Evolutionary conservation across 2,329 filamentous ascomycete genomes (phyloP), one percentile per base, ranked within the genome.

Genomic region (Fusarium redolens): DNA sequence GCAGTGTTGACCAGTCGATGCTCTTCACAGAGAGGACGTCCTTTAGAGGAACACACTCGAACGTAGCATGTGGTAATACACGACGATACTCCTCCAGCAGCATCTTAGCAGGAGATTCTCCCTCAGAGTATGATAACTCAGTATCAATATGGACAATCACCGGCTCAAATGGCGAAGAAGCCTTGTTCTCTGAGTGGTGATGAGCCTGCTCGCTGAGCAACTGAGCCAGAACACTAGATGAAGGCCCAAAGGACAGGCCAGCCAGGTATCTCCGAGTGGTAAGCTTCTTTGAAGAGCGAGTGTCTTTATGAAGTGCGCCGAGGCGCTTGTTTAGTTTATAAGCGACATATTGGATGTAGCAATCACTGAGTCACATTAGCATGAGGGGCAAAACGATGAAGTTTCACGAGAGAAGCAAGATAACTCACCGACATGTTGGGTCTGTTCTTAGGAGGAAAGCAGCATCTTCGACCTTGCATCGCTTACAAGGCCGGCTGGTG

Each of bases 241-340:
- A 96, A 3, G 92, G 85, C 1, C 96, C 96, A 77, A 94, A 92
- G 0, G 95, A 97, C 4, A 98, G 84, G 10, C 95, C 94, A 25
- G 97, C 84, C 22, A 97, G 84, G 52, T 97, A 88, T 58, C 79
- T 78, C 44, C 80, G 80, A 15, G 79, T 77, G 72, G 77, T 79
- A 69, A 77, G 80, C 65, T 80, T 78, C 60, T 78, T 72, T 51
- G 79, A 76, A 69, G 77, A 71, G 61, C 83, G 82, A 56, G 83
- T 86, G 62, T 89, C 86, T 45, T 84, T 85, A 77, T 85, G 86
- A 11, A 90, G 81, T 25, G 82, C 81, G 71, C 85, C 85, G 33
- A 90, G 82, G 25, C 95, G 93, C 82, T 96, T 96, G 75, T 94
- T 88, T 68, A 91, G 88, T 82, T 98, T 98, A 73, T 89, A 91